Base-by-base conservation (phyloP, 1,284 basidiomycete species). In the Microbotryum saponariae region DNA sequence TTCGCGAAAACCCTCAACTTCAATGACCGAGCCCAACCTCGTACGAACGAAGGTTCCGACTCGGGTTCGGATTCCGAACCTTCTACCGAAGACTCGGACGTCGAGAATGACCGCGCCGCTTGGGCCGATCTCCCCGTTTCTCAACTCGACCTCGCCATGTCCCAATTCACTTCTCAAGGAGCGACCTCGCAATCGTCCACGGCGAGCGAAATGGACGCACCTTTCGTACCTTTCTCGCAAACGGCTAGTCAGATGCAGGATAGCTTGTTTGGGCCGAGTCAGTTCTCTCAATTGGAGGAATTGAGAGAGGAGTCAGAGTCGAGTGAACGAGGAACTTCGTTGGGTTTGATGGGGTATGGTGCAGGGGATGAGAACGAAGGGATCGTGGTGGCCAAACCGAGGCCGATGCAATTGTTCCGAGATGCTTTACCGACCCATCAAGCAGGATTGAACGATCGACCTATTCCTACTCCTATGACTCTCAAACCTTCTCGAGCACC, bases 11-110 rank as follows among this genome's bases (percentile, higher is more conserved):
- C 67, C 16, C 61, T 68, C 56, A 60, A 68, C 45, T 64, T 68
- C 42, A 62, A 42, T 42, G 37, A 42, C 55, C 44, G 56, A 58
- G 23, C 23, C 64, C 58, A 56, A 60, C 51, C 63, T 64, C 66
- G 46, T 31, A 46, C 45, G 14, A 44, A 61, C 16, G 84, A 85
- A 57, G 74, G 78, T 37, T 79, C 82, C 49, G 68, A 69, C 50
- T 68, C 74, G 16, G 75, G 62, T 55, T 72, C 65, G 64, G 72
- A 75, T 49, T 65, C 62, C 18, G 67, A 66, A 18, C 61, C 66
- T 6, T 61, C 60, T 23, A 64, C 61, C 6, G 67, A 66, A 48
- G 55, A 63, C 16, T 66, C 63, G 21, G 55, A 66, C 14, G 67
- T 64, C 23, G 59, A 63, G 4, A 54, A 62, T 16, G 61, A 61